Evolutionary conservation across 2,329 filamentous ascomycete species (phyloP).

Genomic region (Aspergillus terreus): DNA sequence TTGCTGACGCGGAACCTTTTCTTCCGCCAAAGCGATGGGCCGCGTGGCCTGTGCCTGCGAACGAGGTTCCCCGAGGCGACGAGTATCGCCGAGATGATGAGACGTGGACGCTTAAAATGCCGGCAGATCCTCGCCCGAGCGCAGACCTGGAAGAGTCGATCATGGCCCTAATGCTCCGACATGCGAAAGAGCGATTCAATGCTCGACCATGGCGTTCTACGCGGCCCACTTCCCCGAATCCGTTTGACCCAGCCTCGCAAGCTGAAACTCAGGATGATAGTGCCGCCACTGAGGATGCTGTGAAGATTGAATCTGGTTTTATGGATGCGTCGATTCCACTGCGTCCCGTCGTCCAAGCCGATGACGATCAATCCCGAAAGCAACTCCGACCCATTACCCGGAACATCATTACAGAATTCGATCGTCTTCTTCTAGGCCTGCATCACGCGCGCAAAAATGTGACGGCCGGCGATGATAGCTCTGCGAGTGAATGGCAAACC

Average conservation of each 20-base stretch:
- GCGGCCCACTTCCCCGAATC: not conserved
- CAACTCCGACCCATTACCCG: conserved; percentile 66
- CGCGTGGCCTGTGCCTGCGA: conserved; percentile 72
- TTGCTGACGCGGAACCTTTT: conserved; percentile 26
- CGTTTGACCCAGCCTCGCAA: conserved; percentile 1
- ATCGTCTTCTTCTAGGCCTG: conserved; percentile 65
- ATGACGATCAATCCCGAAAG: conserved; percentile 64
- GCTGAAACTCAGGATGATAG: conserved; percentile 13
- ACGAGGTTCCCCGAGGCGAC: conserved; percentile 57
- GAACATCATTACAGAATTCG: conserved; percentile 67
- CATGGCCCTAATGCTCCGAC: conserved; percentile 60
- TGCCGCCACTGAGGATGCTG: conserved; percentile 16
- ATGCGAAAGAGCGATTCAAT: conserved; percentile 64
- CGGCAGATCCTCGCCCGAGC: conserved; percentile 50
- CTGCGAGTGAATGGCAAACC: conserved; percentile 24
- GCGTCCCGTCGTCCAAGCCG: conserved; percentile 57
- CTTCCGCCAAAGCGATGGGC: conserved; percentile 64
- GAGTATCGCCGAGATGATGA: conserved; percentile 52
- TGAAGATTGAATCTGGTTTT: conserved; percentile 16
- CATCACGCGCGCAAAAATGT: conserved; percentile 63
- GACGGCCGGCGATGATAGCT: conserved; percentile 21
- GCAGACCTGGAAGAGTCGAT: conserved; percentile 67
- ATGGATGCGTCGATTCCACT: conserved; percentile 8
- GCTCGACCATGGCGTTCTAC: conserved; percentile 33
- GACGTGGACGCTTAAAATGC: conserved; percentile 49